Base-by-base conservation (phyloP, 2,329 filamentous ascomycete species). In the Zasmidium cellare region DNA sequence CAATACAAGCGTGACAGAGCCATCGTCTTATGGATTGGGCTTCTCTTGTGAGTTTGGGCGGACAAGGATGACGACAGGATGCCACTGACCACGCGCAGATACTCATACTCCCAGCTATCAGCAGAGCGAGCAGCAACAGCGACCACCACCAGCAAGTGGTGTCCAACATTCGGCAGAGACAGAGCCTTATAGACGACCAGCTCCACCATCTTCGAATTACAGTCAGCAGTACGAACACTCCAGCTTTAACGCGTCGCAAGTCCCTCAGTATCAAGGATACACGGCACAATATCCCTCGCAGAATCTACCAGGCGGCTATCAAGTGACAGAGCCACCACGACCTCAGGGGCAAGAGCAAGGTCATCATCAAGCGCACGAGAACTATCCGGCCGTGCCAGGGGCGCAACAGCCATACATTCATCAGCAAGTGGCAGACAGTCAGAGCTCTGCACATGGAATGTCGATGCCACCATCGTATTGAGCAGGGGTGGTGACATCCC, bases 11-110 rank as follows among this genome's bases (percentile, higher is more conserved):
- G 49, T 47, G 9, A 51, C 53, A 22, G 49, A 58, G 11, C 44
- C 64, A 31, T 60, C 63, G 7, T 64, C 70, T 12, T 69, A 71
- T 48, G 71, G 71, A 2, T 56, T 73, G 7, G 70, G 71, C 11
- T 67, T 72, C 48, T 66, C 70, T 18, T 73, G 71, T 73, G 55
- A 63, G 71, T 68, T 20, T 47, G 18, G 14, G 35, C 16, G 12
- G 35, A 6, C 7, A 46, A 7, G 7, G 23, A 9, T n/a, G 7
- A 19, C 14, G 20, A 45, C 19, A 3, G 9, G 19, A 14, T 16
- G 19, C 14, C 16, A 51, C 55, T 59, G 41, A 60, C 38, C 16
- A 38, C 24, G 20, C 6, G 23, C 9, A 69, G 67, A 69, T 49
- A 56, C 61, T 11, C 61, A 65, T 31, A 55, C 61, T 44, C 58